Conservation (phyloP, 2,329 filamentous ascomycete genomes). For the Stagonosporopsis vannaccii region DNA sequence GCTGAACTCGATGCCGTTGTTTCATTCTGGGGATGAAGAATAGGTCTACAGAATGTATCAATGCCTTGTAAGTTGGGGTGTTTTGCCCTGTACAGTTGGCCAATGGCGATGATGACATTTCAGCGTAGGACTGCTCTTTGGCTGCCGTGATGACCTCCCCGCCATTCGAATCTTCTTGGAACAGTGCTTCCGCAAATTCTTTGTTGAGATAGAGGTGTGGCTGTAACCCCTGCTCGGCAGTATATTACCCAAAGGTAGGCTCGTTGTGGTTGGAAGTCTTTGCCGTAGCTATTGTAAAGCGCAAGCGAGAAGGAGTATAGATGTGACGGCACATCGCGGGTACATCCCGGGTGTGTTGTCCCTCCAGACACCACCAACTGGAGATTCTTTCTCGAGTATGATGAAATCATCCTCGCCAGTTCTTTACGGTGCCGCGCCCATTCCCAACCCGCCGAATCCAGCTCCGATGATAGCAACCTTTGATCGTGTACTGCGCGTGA, state of each 20-base stretch:
- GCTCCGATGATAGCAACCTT: not conserved
- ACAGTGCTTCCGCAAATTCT: not conserved
- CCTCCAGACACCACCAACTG: constrained; percentile 46
- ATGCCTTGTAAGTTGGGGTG: not conserved
- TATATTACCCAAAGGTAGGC: not conserved
- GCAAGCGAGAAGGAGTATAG: too few relatives aligned
- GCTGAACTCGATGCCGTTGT: not conserved
- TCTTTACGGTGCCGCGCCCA: not conserved
- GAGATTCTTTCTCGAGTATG: not conserved
- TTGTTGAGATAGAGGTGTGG: not conserved
- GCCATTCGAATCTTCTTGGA: not conserved
- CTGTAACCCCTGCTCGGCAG: not conserved
- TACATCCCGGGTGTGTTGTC: too few relatives aligned
- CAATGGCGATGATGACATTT: constrained; percentile 3
- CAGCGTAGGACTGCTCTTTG: not conserved
- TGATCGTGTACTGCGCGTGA: not conserved
- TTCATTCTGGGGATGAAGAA: not conserved
- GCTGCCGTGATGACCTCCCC: not conserved
- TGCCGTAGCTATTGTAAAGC: not conserved
- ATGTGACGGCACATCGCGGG: too few relatives aligned
- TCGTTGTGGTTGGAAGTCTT: constrained; percentile 2
- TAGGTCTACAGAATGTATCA: not conserved
- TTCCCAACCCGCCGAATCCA: constrained; percentile 2
- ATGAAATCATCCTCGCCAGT: constrained; percentile 3
- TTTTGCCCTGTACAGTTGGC: not conserved